Evolutionary conservation across 2,329 filamentous ascomycete species (phyloP), one percentile per base, ranked within the genome.

Genomic region (Ophiostoma quercus): DNA sequence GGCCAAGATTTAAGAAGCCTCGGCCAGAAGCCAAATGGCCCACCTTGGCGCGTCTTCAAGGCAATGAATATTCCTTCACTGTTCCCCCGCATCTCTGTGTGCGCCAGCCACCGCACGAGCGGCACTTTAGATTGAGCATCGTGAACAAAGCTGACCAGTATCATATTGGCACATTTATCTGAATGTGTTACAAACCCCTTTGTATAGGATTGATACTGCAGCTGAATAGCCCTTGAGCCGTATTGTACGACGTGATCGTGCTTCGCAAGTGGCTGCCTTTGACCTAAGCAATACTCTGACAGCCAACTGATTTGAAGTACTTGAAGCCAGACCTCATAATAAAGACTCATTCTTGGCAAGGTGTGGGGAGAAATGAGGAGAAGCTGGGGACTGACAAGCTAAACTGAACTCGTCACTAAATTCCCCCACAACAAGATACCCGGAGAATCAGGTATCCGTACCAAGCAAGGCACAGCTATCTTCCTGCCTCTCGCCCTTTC

Each of bases 1-100:
- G 7, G 12, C 51, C 22, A 57, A 57, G 51, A 22, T 25, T 11
- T 25, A 57, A 62, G 25, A 32, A 62, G 25, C 57, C 57, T 62
- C 57, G 57, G 57, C 57, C 57, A 62, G 57, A 57, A 62, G 57
- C 9, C 14, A 29, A 12, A 62, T 32, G 25, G 57, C 57, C 57
- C 57, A 62, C 57, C 25, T 32, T 16, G 57, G 57, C 57, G 57
- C 25, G 12, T 32, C 51, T 8, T 57, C 25, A 22, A 25, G 51
- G n/a, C 9, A 4, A 57, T 25, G 25, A n/a, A 22, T n/a, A 12
- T 25, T 25, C 51, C 51, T 57, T 25, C 16, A 25, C 12, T 32
- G 2, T 14, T 32, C 25, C 25, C 57, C 57, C 57, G 57, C 25
- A 62, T 14, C 25, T 14, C 57, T 25, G 25, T 16, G 57, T 34